Conservation (phyloP, 2,329 filamentous ascomycete genomes). For the Aquanectria penicillioides region DNA sequence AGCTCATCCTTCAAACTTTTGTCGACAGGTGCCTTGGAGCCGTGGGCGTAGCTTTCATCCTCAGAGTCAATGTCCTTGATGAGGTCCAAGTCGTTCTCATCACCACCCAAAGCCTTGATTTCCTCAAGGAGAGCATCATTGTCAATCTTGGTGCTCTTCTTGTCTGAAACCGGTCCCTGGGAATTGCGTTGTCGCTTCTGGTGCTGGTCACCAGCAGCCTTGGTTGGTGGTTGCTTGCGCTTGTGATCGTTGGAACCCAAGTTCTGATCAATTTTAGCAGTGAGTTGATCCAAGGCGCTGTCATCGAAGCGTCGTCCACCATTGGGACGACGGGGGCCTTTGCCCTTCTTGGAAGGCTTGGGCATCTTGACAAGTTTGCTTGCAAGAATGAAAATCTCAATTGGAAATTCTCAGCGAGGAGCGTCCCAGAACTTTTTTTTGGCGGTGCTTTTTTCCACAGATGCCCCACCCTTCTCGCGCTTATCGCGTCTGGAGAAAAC, state of each 20-base stretch:
- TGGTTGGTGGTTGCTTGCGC: constrained; percentile 54
- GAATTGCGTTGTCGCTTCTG: constrained; percentile 51
- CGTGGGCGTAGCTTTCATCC: constrained; percentile 48
- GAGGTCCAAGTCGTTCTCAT: constrained; percentile 71
- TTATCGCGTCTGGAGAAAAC: constrained; percentile 31
- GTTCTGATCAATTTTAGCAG: constrained; percentile 65
- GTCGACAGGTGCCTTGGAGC: constrained; percentile 50
- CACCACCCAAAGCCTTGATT: constrained; percentile 72
- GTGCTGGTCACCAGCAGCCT: constrained; percentile 45
- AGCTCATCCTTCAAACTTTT: constrained; percentile 52
- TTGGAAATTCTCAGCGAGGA: constrained; percentile 32
- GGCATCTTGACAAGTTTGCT: constrained; percentile 38
- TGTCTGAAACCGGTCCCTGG: constrained; percentile 34
- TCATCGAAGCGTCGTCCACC: constrained; percentile 55
- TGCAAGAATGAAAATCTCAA: constrained; percentile 27
- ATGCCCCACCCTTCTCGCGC: constrained; percentile 30
- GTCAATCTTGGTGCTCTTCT: constrained; percentile 40
- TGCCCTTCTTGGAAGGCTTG: constrained; percentile 52
- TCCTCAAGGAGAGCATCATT: constrained; percentile 65
- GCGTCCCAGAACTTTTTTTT: constrained; percentile 40
- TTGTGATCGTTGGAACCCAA: constrained; percentile 56
- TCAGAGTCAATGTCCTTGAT: constrained; percentile 62
- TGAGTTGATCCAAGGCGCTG: constrained; percentile 62
- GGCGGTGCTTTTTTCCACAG: constrained; percentile 28
- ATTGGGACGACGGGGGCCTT: constrained; percentile 39